A percentile compares a stretch with the other conserved stretches of the same genome.
Conservation (phyloP, 345 rosid species). For the Rhodomyrtus tomentosa region DNA sequence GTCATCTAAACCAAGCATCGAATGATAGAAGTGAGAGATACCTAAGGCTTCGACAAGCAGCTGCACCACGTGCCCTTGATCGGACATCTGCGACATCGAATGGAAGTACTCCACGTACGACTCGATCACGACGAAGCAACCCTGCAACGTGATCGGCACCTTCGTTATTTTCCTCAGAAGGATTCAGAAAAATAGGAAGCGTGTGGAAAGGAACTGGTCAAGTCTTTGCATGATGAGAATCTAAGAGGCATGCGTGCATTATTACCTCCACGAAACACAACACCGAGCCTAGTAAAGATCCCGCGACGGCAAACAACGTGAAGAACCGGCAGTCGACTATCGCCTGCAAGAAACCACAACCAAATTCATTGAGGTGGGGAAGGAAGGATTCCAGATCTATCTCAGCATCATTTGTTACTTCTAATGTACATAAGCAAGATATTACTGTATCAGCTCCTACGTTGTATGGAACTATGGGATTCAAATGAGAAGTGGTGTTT, state of each 20-base stretch:
- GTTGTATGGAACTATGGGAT: background rate
- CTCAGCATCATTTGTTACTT: background rate
- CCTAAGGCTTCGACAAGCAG: conserved; percentile 58
- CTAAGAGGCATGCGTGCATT: background rate
- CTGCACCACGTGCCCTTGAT: conserved; percentile 30
- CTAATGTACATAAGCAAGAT: background rate
- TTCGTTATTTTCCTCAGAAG: background rate
- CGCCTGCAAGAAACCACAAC: conserved; percentile 19
- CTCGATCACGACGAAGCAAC: conserved; percentile 30
- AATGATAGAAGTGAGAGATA: conserved; percentile 4
- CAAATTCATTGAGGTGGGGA: background rate
- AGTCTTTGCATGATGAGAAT: background rate
- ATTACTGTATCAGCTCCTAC: background rate
- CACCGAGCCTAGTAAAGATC: conserved; percentile 55
- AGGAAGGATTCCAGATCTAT: background rate
- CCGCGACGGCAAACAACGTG: conserved; percentile 53
- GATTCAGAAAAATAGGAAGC: background rate
- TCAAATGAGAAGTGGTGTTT: background rate
- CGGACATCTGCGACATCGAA: conserved; percentile 14
- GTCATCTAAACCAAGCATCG: background rate
- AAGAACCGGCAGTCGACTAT: conserved; percentile 62
- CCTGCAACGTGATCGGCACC: conserved; percentile 19
- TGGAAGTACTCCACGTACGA: conserved; percentile 38
- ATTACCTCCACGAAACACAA: conserved; percentile 65
- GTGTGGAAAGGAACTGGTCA: background rate